Evolutionary conservation across 352 stramenopile genomes (phyloP), one percentile per base, ranked within the genome.

Genomic region (Blastocystis sp.): DNA sequence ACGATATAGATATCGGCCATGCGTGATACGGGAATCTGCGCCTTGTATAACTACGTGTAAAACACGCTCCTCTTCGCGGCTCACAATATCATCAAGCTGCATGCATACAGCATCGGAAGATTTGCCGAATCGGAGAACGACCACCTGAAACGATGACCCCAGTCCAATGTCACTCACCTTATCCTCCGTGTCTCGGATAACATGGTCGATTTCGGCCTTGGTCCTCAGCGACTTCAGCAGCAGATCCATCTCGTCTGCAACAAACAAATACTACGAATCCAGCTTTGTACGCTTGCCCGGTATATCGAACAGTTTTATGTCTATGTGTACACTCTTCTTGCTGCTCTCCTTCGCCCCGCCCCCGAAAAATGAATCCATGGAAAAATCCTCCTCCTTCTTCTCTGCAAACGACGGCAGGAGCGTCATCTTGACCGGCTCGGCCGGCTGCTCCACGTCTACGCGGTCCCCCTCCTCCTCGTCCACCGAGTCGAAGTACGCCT

Each of bases 81-180:
- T 79, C 90, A 95, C 93, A 43, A 95, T 92, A 67, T 94, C 92
- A 76, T 95, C 93, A 76, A 94, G 92, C 90, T 94, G 92, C 89
- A 95, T 90, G 88, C 93, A 95, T 9, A 92, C 91, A 43, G 89
- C 69, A 53, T 95, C 93, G 2, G 87, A 90, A 3, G 91, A 90
- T 48, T 91, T 90, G 2, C 93, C 93, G 59, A 95, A 95, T 88
- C 93, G 92, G 70, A 95, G 89, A 60, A 95, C 92, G 10, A 95
- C 70, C 70, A 95, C 92, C 67, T 93, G 66, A 52, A 38, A 53
- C 28, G n/a, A 45, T 28, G 14, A 40, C 60, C 23, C 2, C 5
- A 14, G 5, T 14, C 43, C 38, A 23, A 34, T 23, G 14, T 60
- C 17, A 9, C 45, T 21, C 48, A 84, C 74, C 45, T 84, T 93